Evolutionary conservation across 345 rosid genomes (phyloP), one percentile per base, ranked within the genome.

Genomic region (Ceriops tagal): DNA sequence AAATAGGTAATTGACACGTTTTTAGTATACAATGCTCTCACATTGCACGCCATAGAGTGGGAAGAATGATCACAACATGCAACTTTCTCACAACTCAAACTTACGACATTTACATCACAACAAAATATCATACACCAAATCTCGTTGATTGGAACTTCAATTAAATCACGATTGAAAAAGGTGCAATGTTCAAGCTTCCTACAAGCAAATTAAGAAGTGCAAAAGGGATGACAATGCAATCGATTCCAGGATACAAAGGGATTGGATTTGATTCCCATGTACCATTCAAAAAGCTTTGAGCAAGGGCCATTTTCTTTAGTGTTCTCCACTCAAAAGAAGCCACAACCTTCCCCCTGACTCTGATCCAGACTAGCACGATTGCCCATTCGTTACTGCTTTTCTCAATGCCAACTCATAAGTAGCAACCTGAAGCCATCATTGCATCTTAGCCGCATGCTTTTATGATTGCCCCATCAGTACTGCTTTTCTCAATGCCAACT

Each of bases 291-390:
- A 56, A 46, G 46, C 64, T 62, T 62, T 15, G 63, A 74, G 53
- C 62, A 64, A 64, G 65, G 56, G 22, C 71, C 31, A 21, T 58
- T 62, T 71, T 66, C 70, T 81, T 65, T 64, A 61, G 58, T 69
- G 80, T 37, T 62, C 61, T 58, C 27, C 68, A 34, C 53, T 61
- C 43, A 47, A 71, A 65, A 34, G 70, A 31, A 52, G 55, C 56
- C 59, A 27, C 22, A 67, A 28, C 22, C 34, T 35, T 20, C 51
- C 16, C 30, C 28, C n/a, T 56, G 53, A 43, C 37, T 11, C 46
- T 39, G 46, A 9, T 43, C 62, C 43, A 19, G n/a, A 67, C 52
- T 37, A 58, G 5, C 3, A 64, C 26, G 18, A 43, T 26, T 19
- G 46, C 6, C 39, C 20, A 61, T 21, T 19, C 35, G 69, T 27